These are phyloP conservation scores for Clausena lansium DNA, from an alignment of 345 rosid species.

Conservation along the genomic window DNA sequence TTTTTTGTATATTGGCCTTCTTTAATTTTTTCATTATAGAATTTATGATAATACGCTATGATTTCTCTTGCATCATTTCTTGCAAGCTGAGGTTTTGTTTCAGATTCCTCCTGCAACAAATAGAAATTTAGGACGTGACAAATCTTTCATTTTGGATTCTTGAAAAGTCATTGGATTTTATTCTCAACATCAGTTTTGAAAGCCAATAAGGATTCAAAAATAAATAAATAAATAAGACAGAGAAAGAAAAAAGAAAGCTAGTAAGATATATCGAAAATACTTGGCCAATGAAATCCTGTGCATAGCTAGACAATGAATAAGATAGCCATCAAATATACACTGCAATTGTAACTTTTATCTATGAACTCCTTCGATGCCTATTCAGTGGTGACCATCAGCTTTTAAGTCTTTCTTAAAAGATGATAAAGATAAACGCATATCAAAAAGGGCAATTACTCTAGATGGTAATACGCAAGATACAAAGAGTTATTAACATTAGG, in stretches of 20 bases:
- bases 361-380: neutral
- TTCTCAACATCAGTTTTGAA: too few relatives aligned
- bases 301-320: neutral
- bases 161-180: too few relatives aligned
- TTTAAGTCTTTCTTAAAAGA: neutral
- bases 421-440: neutral
- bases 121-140: slow-evolving; percentile 7
- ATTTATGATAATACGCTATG: slow-evolving; percentile 58
- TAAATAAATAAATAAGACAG: too few relatives aligned
- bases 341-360: neutral
- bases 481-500: neutral
- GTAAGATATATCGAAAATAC: neutral
- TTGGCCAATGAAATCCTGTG: neutral
- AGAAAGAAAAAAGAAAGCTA: neutral
- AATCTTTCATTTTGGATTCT: neutral
- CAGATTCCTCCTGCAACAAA: slow-evolving; percentile 60
- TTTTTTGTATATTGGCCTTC: slow-evolving; percentile 55
- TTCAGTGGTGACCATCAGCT: neutral
- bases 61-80: slow-evolving; percentile 62
- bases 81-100: slow-evolving; percentile 39
- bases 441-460: too few relatives aligned
- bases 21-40: slow-evolving; percentile 55
- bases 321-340: neutral
- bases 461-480: neutral
- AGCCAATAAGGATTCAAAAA: too few relatives aligned